Evolutionary conservation across 257 asterid genomes (phyloP), one percentile per base, ranked within the genome.

Genomic region (Primulina huaijiensis): DNA sequence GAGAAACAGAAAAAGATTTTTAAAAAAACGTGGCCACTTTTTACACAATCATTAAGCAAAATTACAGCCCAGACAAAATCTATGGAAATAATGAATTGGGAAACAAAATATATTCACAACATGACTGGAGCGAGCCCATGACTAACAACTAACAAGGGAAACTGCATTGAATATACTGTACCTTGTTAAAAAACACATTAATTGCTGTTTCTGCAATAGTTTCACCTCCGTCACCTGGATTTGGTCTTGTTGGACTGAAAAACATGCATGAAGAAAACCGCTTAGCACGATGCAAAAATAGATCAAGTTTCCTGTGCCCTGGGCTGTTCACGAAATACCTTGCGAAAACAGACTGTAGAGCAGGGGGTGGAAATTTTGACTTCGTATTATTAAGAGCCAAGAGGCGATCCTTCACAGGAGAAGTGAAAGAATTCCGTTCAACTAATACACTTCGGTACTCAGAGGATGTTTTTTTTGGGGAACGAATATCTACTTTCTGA

Each of bases 141-240:
- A 40, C 72, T 23, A 43, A 64, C 62, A 46, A 40, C 72, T 23
- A 43, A 64, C 62, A 46, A 19, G 7, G 53, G 73, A 57, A 59
- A 63, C 43, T 17, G 21, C 2, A 68, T 60, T 20, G 30, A 65
- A 58, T 37, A 23, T 30, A 77, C 67, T 50, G 31, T 85, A 94
- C 99, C 98, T 94, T 94, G 77, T 92, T 81, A 73, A 94, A 86
- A 72, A 91, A 94, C 68, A 94, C 92, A 68, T 80, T 84, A 38
- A 91, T 83, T 30, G 96, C 92, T 56, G 98, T 92, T 86, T 94
- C 99, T 16, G 99, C 99, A 77, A 97, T 91, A 1, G 98, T 91
- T 84, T 94, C 99, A 72, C 98, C 98, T 74, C 96, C 97, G 72
- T 96, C 97, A 72, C 95, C 92, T 61, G 98, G 99, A 82, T 75